Evolutionary conservation across 73 alveolate genomes (phyloP), one percentile per base, ranked within the genome.

Genomic region (Stentor roeselii): DNA sequence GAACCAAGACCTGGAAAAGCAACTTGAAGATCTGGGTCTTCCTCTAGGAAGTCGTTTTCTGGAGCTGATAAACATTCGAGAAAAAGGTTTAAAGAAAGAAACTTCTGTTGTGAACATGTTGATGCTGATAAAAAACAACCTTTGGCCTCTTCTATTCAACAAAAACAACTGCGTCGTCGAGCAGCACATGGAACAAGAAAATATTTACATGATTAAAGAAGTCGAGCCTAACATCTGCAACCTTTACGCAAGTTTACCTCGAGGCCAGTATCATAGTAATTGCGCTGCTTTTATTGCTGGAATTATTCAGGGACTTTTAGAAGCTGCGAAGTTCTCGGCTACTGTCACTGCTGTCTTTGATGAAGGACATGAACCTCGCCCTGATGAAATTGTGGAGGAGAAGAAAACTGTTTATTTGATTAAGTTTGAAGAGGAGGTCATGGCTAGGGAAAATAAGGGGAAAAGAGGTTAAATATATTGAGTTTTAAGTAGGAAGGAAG

Each of bases 271-370:
- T 38, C 89, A 87, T 31, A 14, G n/a, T 21, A 91, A 90, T 74
- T 91, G 93, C 11, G 84, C 86, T 21, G 59, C 60, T 37, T 84
- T 90, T 14, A 83, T 87, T 59, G 90, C 91, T 60, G 88, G 83
- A 32, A 90, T 90, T 36, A 78, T 82, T 3, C 86, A 82, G 3
- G 83, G 86, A 59, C 50, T 37, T 15, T 75, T 90, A 3, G 75
- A 76, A 37, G 84, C 88, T 60, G 91, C 94, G n/a, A 76, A 76
- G 27, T 76, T 76, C 67, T 37, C 60, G 6, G 84, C 84, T 0
- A 76, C 21, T 36, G 84, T 76, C n/a, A 21, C 84, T 21, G 84
- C 84, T 30, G 37, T 67, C 34, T 67, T 67, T 67, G 67, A 50
- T 50, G 67, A 50, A 11, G 67, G 67, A 11, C 30, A 50, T 6